phyloP scores from a whole-genome alignment of 2,329 filamentous ascomycete genomes.

The Fusarium sp. region DNA sequence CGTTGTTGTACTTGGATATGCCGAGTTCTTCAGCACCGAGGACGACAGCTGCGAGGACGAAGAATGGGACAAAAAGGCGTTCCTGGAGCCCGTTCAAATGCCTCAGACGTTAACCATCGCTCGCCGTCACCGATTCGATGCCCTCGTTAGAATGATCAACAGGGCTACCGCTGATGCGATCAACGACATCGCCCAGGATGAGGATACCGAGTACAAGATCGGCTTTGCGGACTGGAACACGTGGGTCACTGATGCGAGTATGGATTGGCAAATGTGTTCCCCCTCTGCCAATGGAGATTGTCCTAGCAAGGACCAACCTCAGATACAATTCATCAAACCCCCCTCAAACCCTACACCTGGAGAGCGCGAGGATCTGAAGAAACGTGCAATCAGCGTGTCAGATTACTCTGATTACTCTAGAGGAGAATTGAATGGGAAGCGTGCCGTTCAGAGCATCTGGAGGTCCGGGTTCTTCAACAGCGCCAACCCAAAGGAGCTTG shows the following conservation, averaged over 20 bases:
- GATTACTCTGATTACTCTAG: neutral
- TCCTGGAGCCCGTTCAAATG: neutral
- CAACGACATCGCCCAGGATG: accelerated
- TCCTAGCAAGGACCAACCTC: neutral
- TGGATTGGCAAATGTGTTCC: slow-evolving; percentile 9
- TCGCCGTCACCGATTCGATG: neutral
- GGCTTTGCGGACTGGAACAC: slow-evolving; percentile 20
- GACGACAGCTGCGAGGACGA: neutral
- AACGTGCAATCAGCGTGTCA: accelerated
- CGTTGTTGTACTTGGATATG: neutral
- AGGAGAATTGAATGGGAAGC: accelerated
- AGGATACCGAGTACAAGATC: neutral
- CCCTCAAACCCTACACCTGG: accelerated
- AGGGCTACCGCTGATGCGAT: neutral
- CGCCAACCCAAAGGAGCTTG: neutral
- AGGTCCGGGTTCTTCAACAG: slow-evolving; percentile 11
- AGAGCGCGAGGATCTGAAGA: accelerated
- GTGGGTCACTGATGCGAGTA: neutral
- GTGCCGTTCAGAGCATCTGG: neutral
- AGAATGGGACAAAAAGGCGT: neutral
- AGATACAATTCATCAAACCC: slow-evolving; percentile 18
- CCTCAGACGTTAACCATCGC: neutral
- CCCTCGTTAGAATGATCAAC: slow-evolving; percentile 11
- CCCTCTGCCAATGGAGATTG: neutral
- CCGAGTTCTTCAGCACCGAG: slow-evolving; percentile 5